phyloP scores from a whole-genome alignment of 768 basidiomycete species.

The Exsudoporus frostii region DNA sequence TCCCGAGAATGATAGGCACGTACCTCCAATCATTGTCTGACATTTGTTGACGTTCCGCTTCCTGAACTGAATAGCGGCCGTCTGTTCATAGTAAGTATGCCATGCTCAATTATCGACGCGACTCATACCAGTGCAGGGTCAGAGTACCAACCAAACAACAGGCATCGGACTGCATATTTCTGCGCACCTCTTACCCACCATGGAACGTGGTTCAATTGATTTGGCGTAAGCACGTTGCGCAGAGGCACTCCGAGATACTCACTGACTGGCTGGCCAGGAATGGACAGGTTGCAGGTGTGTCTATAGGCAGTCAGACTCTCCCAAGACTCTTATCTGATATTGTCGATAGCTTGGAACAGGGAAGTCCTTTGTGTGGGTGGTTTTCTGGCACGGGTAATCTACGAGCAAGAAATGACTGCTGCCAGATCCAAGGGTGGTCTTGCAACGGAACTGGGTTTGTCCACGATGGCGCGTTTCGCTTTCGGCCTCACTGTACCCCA shows the following conservation, averaged over 20 bases:
- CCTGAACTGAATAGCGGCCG: slow-evolving; percentile 4
- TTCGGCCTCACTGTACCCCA: slow-evolving; percentile 32
- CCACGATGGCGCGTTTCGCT: slow-evolving; percentile 83
- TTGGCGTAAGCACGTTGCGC: slow-evolving; percentile 54
- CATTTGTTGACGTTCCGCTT: neutral
- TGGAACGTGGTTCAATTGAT: slow-evolving; percentile 91
- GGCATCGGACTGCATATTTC: slow-evolving; percentile 65
- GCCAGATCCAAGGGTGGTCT: neutral
- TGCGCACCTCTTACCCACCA: slow-evolving; percentile 89
- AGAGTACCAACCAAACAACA: slow-evolving; percentile 88
- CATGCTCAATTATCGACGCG: neutral
- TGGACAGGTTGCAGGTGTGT: slow-evolving; percentile 72
- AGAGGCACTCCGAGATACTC: neutral
- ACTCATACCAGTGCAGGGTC: slow-evolving; percentile 49
- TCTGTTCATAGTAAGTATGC: slow-evolving; percentile 10
- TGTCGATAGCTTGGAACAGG: slow-evolving; percentile 73
- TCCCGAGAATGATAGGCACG: slow-evolving; percentile 2
- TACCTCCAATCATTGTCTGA: neutral
- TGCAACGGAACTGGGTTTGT: slow-evolving; percentile 42
- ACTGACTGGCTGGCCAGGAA: slow-evolving; percentile 49
- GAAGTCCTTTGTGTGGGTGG: slow-evolving; percentile 85
- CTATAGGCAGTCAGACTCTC: neutral
- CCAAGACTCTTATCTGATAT: neutral
- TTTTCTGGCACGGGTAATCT: slow-evolving; percentile 74
- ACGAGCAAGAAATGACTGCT: slow-evolving; percentile 67